Base-by-base conservation (phyloP, 306 rosid species). In the Vicia faba region DNA sequence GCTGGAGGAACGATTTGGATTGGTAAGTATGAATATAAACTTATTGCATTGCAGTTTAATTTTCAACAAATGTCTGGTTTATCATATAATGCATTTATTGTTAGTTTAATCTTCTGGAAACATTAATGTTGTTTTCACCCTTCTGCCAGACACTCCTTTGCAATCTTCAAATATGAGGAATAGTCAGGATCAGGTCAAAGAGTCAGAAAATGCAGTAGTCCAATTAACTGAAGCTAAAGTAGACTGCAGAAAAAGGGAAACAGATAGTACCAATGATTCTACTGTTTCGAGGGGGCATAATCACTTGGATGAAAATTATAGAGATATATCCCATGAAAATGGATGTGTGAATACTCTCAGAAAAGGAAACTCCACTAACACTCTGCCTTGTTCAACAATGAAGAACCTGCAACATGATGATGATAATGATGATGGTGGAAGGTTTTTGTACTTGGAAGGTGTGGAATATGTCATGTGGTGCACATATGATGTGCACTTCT, bases 1-100 rank as follows among this genome's bases (percentile, higher is more conserved):
- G 99, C 97, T 60, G 99, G 99, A 61, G 99, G 99, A 64, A 93
- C 99, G 76, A 81, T 93, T 75, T 93, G 99, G 99, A 93, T 93
- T 58, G 99, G 99, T 93, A 93, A 46, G 82, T 66, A 70, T 78
- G 64, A 23, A 63, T 11, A 48, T 49, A 36, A 35, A 68, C 36
- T 15, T 68, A 35, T 60, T 64, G 36, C 25, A 26, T 65, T 69
- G 69, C 43, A 14, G 68, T 73, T 68, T 13, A 41, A 19, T 73
- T 38, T 66, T 70, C 70, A 44, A 31, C 36, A 49, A 26, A 36
- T 18, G 15, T 44, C 11, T 72, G 59, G 41, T 40, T 65, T 78
- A 58, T 74, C 39, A 49, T 54, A 66, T 66, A 18, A 39, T 51
- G 35, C 38, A 40, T 14, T 11, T 60, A 12, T 29, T 50, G 68